Evolutionary conservation across 306 rosid species (phyloP), one percentile per base, ranked within the genome.

Genomic region (Adenanthera pavonina): DNA sequence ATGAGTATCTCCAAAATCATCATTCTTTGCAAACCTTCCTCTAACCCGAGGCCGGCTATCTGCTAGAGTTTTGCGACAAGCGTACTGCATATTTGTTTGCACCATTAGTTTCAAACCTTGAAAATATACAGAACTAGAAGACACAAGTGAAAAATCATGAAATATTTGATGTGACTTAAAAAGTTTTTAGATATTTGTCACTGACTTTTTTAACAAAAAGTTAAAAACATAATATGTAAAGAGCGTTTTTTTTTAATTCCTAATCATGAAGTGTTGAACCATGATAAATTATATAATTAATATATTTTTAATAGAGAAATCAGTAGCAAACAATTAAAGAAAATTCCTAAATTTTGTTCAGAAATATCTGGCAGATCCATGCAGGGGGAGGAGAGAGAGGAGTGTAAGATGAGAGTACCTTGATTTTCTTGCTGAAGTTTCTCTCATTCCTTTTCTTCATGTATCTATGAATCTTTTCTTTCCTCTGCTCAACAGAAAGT

Each of bases 371-470:
- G 15, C 5, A 77, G 5, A 15, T 59, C 10, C 52, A 83, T 62
- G 46, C 6, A 41, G 30, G 46, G 56, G 54, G 54, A 12, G 36
- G 10, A 6, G 8, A 13, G 12, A 17, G 69, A 65, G 52, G 5
- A 25, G 59, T 15, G 51, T 65, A 17, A 20, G 3, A 43, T 65
- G 43, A 34, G 7, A 38, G 57, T 73, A 95, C 99, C 99, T 95
- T 95, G 81, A 95, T 95, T 85, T 95, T 95, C 92, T 95, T 95
- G 92, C 97, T 95, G 94, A 93, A 95, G 78, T 95, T 95, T 80
- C 99, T 90, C 80, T 95, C 97, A 62, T 88, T 89, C 81, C 99
- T 89, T 78, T 95, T 95, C 92, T 93, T 95, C 97, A 93, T 87
- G 89, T 93, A 95, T 88, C 99, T 92, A 80, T 89, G 93, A 83